Evolutionary conservation across 2,329 filamentous ascomycete species (phyloP), one percentile per base, ranked within the genome.

Genomic region (Aspergillus brunneoviolaceus): DNA sequence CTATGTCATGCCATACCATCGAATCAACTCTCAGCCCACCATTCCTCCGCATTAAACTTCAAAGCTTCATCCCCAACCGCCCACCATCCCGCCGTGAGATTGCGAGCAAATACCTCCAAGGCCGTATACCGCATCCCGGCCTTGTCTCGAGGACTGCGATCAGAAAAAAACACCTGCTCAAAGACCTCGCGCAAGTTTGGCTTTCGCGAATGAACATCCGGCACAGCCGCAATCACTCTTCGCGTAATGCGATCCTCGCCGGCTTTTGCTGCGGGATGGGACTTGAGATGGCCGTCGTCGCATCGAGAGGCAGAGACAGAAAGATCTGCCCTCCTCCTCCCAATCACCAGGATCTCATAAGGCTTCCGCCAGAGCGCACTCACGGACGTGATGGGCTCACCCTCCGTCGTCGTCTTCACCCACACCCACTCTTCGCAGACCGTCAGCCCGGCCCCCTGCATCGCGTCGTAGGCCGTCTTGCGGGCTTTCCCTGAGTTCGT

Each of bases 201-300:
- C 69, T 89, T 89, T n/a, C 85, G 76, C 3, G 86, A 88, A 71
- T 89, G 86, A 14, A 87, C 59, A 71, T 88, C 86, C 9, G 86
- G 84, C 10, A 87, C 85, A 7, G 79, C 84, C 31, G 82, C 79
- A 59, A 88, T 79, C 9, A 87, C 77, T 67, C 82, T 79, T 62
- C 79, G 79, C 51, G 70, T 76, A 4, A 81, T 60, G 19, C 39
- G 45, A 25, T n/a, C 29, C 29, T 49, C 48, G 27, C 58, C 54
- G 55, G 62, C 60, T 49, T 27, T 27, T 62, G 66, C 68, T 35
- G 33, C 33, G 33, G 14, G 4, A 12, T 59, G 67, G 62, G 63
- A 67, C 2, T 1, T 67, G 65, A 23, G 1, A 67, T 62, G 48
- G 49, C n/a, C 2, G 11, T 35, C 33, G 33, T 35, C 33, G 14